phyloP scores from a whole-genome alignment of 1,284 basidiomycete species.

The Marasmius tenuissimus region DNA sequence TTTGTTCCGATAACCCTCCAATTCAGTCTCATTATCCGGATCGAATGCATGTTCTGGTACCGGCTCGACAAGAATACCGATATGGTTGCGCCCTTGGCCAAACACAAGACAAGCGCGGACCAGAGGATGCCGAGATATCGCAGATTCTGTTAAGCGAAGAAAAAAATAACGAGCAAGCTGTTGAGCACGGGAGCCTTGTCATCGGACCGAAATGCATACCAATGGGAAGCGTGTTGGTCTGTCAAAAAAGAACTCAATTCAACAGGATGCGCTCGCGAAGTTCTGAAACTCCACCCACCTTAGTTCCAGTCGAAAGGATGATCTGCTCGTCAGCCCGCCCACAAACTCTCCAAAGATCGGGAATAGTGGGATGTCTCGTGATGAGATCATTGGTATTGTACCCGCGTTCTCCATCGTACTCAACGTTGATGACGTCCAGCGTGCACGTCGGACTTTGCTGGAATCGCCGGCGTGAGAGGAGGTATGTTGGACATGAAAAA shows the following conservation, averaged over 20 bases:
- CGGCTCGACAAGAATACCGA: slow-evolving; percentile 12
- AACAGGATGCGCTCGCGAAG: background rate
- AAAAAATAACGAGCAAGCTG: background rate
- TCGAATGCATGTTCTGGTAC: slow-evolving; percentile 2
- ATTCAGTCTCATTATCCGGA: background rate
- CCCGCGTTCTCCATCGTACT: slow-evolving; percentile 15
- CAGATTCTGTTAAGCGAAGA: background rate
- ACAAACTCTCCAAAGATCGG: slow-evolving; percentile 31
- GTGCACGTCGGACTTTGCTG: slow-evolving; percentile 5
- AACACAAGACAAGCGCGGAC: slow-evolving; percentile 12
- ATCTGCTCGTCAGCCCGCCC: slow-evolving; percentile 46
- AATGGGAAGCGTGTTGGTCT: slow-evolving; percentile 1
- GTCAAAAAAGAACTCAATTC: too few relatives aligned
- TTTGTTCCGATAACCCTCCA: slow-evolving; percentile 6
- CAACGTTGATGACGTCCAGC: slow-evolving; percentile 5
- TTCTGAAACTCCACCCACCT: slow-evolving; percentile 23
- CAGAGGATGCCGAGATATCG: slow-evolving; percentile 2
- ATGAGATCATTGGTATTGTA: slow-evolving; percentile 34
- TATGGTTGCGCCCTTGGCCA: slow-evolving; percentile 9
- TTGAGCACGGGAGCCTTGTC: background rate
- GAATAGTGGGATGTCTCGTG: slow-evolving; percentile 35
- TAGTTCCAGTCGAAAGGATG: slow-evolving; percentile 43
- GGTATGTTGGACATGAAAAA: background rate
- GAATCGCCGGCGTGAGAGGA: background rate
- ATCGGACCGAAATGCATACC: background rate